Conservation (phyloP, 164 flowering plant species). For the Macadamia integrifolia region DNA sequence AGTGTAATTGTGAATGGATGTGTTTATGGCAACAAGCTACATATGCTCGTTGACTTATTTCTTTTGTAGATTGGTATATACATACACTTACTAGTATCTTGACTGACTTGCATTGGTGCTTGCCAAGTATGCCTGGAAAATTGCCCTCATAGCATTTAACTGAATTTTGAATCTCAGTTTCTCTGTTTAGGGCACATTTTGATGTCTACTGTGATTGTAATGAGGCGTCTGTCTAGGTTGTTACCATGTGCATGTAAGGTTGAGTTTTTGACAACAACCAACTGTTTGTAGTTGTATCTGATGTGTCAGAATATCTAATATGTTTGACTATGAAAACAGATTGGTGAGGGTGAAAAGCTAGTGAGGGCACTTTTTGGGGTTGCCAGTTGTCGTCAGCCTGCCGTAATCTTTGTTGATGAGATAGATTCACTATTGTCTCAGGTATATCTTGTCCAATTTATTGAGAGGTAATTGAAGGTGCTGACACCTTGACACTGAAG, state of each 20-base stretch:
- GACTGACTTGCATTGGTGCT: not conserved
- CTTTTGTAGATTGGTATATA: not conserved
- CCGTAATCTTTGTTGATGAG: conserved; percentile 98
- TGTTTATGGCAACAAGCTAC: not conserved
- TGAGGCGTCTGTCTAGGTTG: not conserved
- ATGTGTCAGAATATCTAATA: not conserved
- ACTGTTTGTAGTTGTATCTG: too few species aligned
- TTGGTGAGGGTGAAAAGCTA: conserved; percentile 99
- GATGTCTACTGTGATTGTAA: not conserved
- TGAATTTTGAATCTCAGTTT: conserved; percentile 1
- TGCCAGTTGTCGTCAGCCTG: conserved; percentile 99
- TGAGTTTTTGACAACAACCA: not conserved
- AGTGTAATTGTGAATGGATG: not conserved
- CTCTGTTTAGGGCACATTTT: not conserved
- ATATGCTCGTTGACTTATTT: not conserved
- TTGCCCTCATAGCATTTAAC: not conserved
- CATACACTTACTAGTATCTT: not conserved
- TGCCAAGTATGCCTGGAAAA: not conserved
- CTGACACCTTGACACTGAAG: not conserved
- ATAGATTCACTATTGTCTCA: conserved; percentile 96
- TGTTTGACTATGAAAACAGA: conserved; percentile 37
- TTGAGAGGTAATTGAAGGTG: not conserved
- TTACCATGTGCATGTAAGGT: not conserved
- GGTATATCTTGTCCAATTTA: conserved; percentile 36
- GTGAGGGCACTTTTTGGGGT: conserved; percentile 99